phyloP scores from a whole-genome alignment of 2,329 filamentous ascomycete genomes.

The Exophiala xenobiotica region DNA sequence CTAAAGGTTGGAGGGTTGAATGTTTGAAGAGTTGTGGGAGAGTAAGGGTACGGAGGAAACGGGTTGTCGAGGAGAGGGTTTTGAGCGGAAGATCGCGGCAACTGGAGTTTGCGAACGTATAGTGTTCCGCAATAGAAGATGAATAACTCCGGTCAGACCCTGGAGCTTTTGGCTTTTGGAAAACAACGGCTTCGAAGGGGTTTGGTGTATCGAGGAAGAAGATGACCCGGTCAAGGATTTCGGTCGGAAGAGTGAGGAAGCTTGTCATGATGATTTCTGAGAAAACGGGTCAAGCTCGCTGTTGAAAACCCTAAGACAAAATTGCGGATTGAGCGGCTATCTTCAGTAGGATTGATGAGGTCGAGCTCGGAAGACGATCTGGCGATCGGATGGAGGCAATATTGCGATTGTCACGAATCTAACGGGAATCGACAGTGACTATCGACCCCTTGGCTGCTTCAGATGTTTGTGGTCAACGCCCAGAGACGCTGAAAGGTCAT shows the following conservation, averaged over 20 bases:
- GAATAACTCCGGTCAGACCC: background rate
- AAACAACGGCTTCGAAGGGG: slow-evolving; percentile 41
- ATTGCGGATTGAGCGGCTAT: too few species aligned
- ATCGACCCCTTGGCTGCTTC: too few species aligned
- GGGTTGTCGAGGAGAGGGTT: slow-evolving; percentile 54
- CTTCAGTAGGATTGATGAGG: too few species aligned
- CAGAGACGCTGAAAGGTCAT: too few species aligned
- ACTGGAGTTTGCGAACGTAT: background rate
- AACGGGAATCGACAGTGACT: too few species aligned
- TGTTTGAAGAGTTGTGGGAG: slow-evolving; percentile 61
- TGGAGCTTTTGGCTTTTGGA: slow-evolving; percentile 46
- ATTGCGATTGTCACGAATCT: too few species aligned
- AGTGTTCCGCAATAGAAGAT: background rate
- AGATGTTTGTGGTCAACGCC: too few species aligned
- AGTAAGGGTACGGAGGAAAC: slow-evolving; percentile 52
- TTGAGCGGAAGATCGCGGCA: slow-evolving; percentile 50
- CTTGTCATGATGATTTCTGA: slow-evolving; percentile 9
- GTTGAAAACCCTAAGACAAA: too few species aligned
- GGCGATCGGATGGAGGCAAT: too few species aligned
- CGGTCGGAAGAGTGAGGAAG: slow-evolving; percentile 53
- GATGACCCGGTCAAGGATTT: slow-evolving; percentile 60
- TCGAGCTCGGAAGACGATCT: too few species aligned
- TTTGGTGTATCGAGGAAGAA: slow-evolving; percentile 48
- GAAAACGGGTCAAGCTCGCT: too few species aligned
- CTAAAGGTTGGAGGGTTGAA: slow-evolving; percentile 41